Conservation (phyloP, 2,329 filamentous ascomycete genomes). For the Coleophoma cylindrospora region DNA sequence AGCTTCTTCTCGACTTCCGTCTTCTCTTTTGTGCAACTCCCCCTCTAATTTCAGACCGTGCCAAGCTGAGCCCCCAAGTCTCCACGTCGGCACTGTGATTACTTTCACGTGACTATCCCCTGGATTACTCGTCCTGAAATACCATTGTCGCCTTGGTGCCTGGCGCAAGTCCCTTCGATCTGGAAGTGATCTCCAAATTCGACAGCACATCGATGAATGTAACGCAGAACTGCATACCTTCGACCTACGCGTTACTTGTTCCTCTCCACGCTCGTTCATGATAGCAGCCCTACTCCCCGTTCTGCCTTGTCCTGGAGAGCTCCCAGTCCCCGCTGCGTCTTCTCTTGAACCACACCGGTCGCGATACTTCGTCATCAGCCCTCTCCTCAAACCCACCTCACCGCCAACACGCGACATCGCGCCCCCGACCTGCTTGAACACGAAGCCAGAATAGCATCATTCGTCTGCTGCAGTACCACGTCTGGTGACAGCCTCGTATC, state of each 20-base stretch:
- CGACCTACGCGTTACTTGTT: background rate
- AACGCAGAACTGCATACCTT: background rate
- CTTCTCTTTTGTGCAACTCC: no score
- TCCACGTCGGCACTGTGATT: no score
- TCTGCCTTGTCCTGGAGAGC: background rate
- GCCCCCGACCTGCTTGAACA: background rate
- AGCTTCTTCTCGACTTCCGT: no score
- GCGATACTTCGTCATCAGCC: background rate
- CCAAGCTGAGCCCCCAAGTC: no score
- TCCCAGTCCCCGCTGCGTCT: no score
- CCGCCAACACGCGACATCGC: background rate
- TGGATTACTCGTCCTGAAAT: background rate
- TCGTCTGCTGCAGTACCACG: no score
- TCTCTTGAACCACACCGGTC: background rate
- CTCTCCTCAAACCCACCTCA: background rate
- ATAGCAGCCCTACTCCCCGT: background rate
- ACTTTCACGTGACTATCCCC: slow-evolving; percentile 6
- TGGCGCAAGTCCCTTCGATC: background rate
- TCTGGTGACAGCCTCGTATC: slow-evolving; percentile 9
- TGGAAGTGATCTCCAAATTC: background rate
- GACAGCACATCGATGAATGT: background rate
- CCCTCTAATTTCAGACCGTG: no score
- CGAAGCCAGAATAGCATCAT: no score
- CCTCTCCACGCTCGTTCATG: background rate
- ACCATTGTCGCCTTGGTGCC: background rate